phyloP scores from a whole-genome alignment of 75 land plant genomes.

The Adiantum capillusveneris region DNA sequence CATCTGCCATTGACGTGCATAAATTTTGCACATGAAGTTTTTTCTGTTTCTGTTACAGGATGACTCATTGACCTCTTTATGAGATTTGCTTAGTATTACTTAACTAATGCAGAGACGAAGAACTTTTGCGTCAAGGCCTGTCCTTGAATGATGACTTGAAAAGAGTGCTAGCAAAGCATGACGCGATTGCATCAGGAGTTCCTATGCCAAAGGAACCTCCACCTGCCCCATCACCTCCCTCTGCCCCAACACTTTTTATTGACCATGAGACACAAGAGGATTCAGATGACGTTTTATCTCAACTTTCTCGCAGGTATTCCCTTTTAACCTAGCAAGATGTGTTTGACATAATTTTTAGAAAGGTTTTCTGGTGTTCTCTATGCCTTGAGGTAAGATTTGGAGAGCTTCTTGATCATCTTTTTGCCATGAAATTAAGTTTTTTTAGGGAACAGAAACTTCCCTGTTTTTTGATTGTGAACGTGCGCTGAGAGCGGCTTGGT shows the following conservation, averaged over 20 bases:
- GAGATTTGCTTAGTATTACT: not conserved
- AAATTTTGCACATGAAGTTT: too few relatives aligned
- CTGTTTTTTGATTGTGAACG: not conserved
- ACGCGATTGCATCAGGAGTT: conserved; percentile 64
- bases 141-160: conserved; percentile 89
- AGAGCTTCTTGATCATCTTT: not conserved
- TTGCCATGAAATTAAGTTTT: not conserved
- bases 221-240: not conserved
- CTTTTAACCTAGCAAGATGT: too few relatives aligned
- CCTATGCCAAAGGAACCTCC: conserved; percentile 24
- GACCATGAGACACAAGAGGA: not conserved
- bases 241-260: not conserved
- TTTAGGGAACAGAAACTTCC: not conserved
- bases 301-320: conserved; percentile 1
- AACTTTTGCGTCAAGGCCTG: conserved; percentile 67
- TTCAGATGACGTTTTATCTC: conserved; percentile 2
- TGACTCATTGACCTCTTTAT: too few relatives aligned
- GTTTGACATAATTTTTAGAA: not conserved
- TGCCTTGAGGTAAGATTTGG: not conserved
- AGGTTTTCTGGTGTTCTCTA: not conserved
- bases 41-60: too few relatives aligned
- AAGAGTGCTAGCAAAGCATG: conserved; percentile 73
- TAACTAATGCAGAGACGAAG: conserved; percentile 60
- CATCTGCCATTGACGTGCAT: too few relatives aligned
- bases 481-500: not conserved